Evolutionary conservation across 371 early-diverging fungal species (phyloP).

Genomic region (Rozella allomycis): DNA sequence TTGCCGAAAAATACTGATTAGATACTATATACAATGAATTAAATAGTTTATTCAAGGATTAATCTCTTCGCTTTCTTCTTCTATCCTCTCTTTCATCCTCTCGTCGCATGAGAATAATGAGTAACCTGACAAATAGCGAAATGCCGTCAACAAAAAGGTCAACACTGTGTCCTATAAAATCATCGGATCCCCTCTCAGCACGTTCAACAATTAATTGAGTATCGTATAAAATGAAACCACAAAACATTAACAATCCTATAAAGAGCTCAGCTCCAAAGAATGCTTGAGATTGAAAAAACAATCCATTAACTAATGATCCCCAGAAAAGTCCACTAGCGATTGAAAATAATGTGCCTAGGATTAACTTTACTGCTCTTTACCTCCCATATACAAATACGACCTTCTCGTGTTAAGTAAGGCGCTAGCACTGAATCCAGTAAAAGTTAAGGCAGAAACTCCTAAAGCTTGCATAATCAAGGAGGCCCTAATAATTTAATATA

Average conservation of each 20-base stretch:
- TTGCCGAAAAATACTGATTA: too few relatives aligned
- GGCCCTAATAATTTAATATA: conserved; percentile 3
- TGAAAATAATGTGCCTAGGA: conserved; percentile 15
- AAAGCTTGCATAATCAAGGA: conserved; percentile 12
- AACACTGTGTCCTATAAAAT: conserved; percentile 21
- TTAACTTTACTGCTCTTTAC: too few relatives aligned
- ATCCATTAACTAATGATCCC: conserved; percentile 20
- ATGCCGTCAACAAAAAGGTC: conserved; percentile 30
- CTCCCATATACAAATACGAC: conserved; percentile 19
- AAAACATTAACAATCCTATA: conserved; percentile 27
- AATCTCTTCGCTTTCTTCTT: too few relatives aligned
- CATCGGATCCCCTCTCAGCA: conserved; percentile 21
- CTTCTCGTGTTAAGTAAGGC: conserved; percentile 24
- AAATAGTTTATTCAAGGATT: too few relatives aligned
- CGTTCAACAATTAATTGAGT: conserved; percentile 34
- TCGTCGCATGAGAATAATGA: conserved; percentile 17
- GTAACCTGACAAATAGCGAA: conserved; percentile 26
- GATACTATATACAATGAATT: too few relatives aligned
- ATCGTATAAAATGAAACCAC: conserved; percentile 23
- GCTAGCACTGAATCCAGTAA: conserved; percentile 20
- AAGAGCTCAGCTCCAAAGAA: conserved; percentile 25
- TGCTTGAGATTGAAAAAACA: conserved; percentile 14
- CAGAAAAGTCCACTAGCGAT: conserved; percentile 16
- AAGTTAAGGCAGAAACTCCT: conserved; percentile 20
- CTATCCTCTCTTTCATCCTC: conserved; percentile 8